Conservation (phyloP, 192 early-diverging fungal genomes). For the Spizellomyces sp. region DNA sequence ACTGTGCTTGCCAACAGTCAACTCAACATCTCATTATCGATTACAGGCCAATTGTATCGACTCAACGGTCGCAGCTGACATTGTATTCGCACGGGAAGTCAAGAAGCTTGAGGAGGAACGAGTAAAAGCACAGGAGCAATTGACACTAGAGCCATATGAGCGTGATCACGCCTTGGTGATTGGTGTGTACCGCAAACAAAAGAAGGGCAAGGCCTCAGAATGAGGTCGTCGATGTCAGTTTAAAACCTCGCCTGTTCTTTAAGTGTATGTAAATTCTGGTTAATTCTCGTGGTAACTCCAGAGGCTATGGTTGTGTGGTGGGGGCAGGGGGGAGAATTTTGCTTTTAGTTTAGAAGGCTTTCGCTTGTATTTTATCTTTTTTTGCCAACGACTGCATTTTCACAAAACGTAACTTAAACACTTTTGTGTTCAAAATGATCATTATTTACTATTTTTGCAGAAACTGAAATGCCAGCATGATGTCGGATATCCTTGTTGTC, state of each 20-base stretch:
- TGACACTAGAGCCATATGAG: conserved; percentile 98
- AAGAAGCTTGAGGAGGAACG: conserved; percentile 89
- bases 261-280: too few species aligned
- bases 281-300: too few species aligned
- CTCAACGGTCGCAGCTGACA: conserved; percentile 95
- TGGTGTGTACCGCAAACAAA: conserved; percentile 72
- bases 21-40: conserved; percentile 1
- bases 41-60: conserved; percentile 95
- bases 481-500: too few species aligned
- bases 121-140: conserved; percentile 93
- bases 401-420: too few species aligned
- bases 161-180: conserved; percentile 98
- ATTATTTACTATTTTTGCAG: too few species aligned
- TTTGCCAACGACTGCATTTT: not conserved
- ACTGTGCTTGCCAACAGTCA: not conserved
- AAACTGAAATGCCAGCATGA: too few species aligned
- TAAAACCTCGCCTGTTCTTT: too few species aligned
- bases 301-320: too few species aligned
- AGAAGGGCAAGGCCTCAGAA: conserved; percentile 44
- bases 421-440: too few species aligned
- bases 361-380: conserved; percentile 2
- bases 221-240: not conserved
- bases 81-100: conserved; percentile 96
- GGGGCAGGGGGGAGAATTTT: too few species aligned
- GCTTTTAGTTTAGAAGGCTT: not conserved